Evolutionary conservation across 768 basidiomycete genomes (phyloP).

Genomic region (Pisolithus orientalis): DNA sequence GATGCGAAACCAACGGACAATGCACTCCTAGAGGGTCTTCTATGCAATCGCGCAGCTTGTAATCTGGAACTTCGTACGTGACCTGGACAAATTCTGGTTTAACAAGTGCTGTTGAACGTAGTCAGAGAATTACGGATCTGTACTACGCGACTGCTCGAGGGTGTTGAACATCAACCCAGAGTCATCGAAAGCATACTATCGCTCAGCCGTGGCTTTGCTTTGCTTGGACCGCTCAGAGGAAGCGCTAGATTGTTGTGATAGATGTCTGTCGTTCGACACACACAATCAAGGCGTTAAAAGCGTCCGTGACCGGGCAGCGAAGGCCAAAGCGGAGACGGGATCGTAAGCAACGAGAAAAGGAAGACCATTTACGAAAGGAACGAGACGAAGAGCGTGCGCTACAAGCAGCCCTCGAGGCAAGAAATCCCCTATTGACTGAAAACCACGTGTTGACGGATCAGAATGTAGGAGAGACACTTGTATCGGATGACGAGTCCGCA

Average conservation of each 20-base stretch:
- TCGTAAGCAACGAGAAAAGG: constrained; percentile 42
- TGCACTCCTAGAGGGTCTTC: constrained; percentile 54
- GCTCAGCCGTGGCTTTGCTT: constrained; percentile 73
- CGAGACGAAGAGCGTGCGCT: constrained; percentile 49
- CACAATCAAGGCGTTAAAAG: constrained; percentile 48
- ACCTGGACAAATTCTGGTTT: not conserved
- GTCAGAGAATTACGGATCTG: constrained; percentile 83
- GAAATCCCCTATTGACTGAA: constrained; percentile 13
- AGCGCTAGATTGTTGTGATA: constrained; percentile 73
- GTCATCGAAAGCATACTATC: constrained; percentile 81
- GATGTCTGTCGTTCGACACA: constrained; percentile 56
- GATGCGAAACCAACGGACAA: constrained; percentile 73
- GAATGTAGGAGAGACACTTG: constrained; percentile 65
- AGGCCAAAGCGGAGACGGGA: constrained; percentile 44
- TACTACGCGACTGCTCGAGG: constrained; percentile 77
- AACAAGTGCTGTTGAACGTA: not conserved
- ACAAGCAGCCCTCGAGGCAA: constrained; percentile 58
- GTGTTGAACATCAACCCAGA: constrained; percentile 56
- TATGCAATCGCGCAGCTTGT: constrained; percentile 89
- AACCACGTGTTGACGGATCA: constrained; percentile 1
- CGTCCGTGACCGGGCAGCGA: constrained; percentile 42
- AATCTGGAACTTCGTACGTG: constrained; percentile 80
- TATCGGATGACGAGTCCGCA: constrained; percentile 48
- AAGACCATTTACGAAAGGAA: constrained; percentile 44
- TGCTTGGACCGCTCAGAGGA: constrained; percentile 73